These are phyloP conservation scores for Termitomyces sp. DNA, from an alignment of 768 basidiomycete genomes.

Conservation along the genomic window DNA sequence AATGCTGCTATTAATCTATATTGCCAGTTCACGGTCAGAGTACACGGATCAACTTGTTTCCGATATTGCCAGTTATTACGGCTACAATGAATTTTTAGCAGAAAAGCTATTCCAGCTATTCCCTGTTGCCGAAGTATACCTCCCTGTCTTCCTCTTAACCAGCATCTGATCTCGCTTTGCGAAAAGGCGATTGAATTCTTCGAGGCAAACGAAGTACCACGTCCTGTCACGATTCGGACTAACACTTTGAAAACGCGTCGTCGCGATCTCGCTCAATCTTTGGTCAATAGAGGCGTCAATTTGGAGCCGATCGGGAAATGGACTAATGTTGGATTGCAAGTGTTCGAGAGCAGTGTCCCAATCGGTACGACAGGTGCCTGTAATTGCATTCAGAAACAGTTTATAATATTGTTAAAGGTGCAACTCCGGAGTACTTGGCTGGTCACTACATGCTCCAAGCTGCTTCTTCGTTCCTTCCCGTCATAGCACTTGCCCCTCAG, in stretches of 20 bases:
- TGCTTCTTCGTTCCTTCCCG: constrained; percentile 98
- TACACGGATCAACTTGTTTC: constrained; percentile 83
- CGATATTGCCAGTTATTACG: constrained; percentile 95
- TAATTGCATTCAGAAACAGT: background rate
- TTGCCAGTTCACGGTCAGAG: constrained; percentile 76
- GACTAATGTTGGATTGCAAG: constrained; percentile 98
- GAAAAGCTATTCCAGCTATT: constrained; percentile 96
- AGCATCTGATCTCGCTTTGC: constrained; percentile 7
- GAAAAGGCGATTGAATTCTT: constrained; percentile 96
- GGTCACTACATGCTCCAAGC: constrained; percentile 99
- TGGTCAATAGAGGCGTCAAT: constrained; percentile 95
- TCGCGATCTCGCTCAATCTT: constrained; percentile 88
- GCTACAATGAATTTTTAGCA: constrained; percentile 93
- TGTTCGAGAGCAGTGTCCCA: constrained; percentile 94
- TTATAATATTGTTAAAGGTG: constrained; percentile 43
- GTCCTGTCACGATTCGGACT: constrained; percentile 96
- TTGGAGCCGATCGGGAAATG: constrained; percentile 99
- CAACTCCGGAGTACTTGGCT: constrained; percentile 97
- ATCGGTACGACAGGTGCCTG: constrained; percentile 54
- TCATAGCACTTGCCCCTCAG: constrained; percentile 91
- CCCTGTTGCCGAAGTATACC: constrained; percentile 80
- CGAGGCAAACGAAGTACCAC: constrained; percentile 92
- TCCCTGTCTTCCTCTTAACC: constrained; percentile 1
- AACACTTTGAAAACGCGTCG: constrained; percentile 93
- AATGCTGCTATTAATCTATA: background rate